A percentile compares a stretch with the other conserved stretches of the same genome.
phyloP scores from a whole-genome alignment of 2,329 filamentous ascomycete species.

The Chrysosporium queenslandicum region DNA sequence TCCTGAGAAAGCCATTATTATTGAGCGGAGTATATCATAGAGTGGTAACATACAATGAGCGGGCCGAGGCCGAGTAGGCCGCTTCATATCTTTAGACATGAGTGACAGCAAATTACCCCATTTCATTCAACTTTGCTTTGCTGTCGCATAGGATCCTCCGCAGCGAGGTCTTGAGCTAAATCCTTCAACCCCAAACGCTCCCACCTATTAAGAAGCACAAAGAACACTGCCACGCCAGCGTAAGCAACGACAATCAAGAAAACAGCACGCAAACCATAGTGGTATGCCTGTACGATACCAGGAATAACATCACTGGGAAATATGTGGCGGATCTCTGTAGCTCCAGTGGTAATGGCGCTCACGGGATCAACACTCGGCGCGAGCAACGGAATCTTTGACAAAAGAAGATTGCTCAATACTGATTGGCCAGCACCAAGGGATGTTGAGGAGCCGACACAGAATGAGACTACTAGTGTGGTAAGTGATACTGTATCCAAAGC shows the following conservation, averaged over 20 bases:
- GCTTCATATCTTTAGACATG: too few relatives aligned
- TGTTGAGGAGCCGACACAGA: constrained; percentile 32
- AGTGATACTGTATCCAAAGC: neutral
- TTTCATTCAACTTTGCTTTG: too few relatives aligned
- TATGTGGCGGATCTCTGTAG: constrained; percentile 20
- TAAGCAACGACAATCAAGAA: constrained; percentile 19
- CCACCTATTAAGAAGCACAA: neutral
- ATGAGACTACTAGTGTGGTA: constrained; percentile 29
- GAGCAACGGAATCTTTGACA: constrained; percentile 14
- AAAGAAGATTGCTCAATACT: constrained; percentile 25
- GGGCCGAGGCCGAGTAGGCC: too few relatives aligned
- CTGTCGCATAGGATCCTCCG: too few relatives aligned
- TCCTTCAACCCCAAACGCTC: neutral
- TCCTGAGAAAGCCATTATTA: too few relatives aligned
- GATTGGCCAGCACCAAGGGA: constrained; percentile 35
- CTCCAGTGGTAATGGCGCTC: constrained; percentile 22
- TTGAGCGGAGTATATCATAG: too few relatives aligned
- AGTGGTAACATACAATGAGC: too few relatives aligned
- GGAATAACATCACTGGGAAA: constrained; percentile 20
- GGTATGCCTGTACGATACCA: constrained; percentile 23
- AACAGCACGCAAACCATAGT: constrained; percentile 21
- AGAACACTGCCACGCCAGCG: constrained; percentile 14
- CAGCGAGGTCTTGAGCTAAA: too few relatives aligned
- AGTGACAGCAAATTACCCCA: too few relatives aligned
- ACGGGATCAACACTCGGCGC: constrained; percentile 21